Percentiles rank a stretch among this genome's conserved stretches.
These are phyloP conservation scores for Eucalyptus curtisii DNA, from an alignment of 345 rosid species.

Conservation along the genomic window DNA sequence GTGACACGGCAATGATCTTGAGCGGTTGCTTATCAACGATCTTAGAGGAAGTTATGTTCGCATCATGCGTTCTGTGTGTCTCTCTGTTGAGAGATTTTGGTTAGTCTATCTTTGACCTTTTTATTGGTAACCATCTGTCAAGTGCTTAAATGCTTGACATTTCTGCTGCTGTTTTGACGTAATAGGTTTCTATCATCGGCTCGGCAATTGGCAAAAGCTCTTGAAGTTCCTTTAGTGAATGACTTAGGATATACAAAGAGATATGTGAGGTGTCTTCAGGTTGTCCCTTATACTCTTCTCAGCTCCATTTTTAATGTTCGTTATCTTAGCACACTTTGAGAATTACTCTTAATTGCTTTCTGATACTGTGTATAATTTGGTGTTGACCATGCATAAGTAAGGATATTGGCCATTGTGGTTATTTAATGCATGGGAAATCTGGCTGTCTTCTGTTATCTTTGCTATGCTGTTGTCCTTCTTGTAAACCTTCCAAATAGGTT, in stretches of 20 bases:
- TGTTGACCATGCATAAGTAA: not conserved
- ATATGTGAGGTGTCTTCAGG: conserved; percentile 99
- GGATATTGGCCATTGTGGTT: not conserved
- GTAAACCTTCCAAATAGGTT: not conserved
- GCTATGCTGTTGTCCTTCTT: not conserved
- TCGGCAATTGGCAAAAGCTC: conserved; percentile 94
- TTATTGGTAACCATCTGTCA: not conserved
- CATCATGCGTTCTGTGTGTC: not conserved
- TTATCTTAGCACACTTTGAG: not conserved
- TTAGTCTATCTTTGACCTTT: not conserved
- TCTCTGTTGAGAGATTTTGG: not conserved
- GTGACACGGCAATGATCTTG: not conserved
- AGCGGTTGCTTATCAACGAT: not conserved
- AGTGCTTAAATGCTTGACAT: not conserved
- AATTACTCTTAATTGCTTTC: not conserved
- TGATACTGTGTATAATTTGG: not conserved
- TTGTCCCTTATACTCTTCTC: not conserved
- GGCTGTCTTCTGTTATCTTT: not conserved
- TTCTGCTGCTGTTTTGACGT: not conserved
- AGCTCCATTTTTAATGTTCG: not conserved
- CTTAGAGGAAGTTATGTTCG: not conserved
- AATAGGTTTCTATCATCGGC: conserved; percentile 93
- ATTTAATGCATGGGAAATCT: not conserved
- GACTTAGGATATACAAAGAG: conserved; percentile 99
- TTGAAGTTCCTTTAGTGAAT: conserved; percentile 96